Percentiles rank a stretch among this genome's conserved stretches.
These are phyloP conservation scores for Ceratobasidium sp. DNA, from an alignment of 1,284 basidiomycete genomes.

Conservation along the genomic window DNA sequence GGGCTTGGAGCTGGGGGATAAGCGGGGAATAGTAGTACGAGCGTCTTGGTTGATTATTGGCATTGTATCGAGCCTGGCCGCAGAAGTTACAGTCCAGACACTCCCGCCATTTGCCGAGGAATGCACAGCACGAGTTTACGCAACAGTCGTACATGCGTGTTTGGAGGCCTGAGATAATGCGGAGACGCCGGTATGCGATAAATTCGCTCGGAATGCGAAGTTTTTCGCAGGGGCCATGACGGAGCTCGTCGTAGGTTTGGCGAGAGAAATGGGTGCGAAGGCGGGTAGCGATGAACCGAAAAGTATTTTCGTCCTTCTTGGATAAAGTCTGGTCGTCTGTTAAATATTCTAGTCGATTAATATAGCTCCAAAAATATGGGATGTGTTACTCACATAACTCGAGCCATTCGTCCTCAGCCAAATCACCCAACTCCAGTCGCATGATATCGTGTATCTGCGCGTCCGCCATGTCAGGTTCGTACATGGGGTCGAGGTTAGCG, in stretches of 20 bases:
- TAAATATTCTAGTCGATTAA: neutral
- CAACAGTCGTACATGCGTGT: slow-evolving; percentile 10
- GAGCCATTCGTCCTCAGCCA: neutral
- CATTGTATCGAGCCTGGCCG: slow-evolving; percentile 1
- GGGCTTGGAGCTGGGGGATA: slow-evolving; percentile 25
- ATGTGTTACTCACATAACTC: neutral
- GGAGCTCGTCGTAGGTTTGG: slow-evolving; percentile 15
- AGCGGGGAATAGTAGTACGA: neutral
- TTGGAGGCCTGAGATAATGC: neutral
- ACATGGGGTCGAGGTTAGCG: neutral
- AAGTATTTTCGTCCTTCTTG: neutral
- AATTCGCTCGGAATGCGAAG: slow-evolving; percentile 14
- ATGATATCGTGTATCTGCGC: neutral
- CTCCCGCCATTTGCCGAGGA: slow-evolving; percentile 35
- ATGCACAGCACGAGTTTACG: slow-evolving; percentile 16
- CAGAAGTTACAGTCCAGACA: slow-evolving; percentile 24
- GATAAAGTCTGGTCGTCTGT: neutral
- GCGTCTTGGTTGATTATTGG: neutral
- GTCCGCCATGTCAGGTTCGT: neutral
- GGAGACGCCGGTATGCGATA: neutral
- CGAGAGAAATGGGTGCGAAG: slow-evolving; percentile 20
- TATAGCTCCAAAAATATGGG: neutral
- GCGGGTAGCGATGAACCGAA: slow-evolving; percentile 1
- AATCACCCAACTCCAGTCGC: neutral
- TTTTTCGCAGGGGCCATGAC: neutral